Conservation (phyloP, 179 eudicot species). For the Camellia oleifera region DNA sequence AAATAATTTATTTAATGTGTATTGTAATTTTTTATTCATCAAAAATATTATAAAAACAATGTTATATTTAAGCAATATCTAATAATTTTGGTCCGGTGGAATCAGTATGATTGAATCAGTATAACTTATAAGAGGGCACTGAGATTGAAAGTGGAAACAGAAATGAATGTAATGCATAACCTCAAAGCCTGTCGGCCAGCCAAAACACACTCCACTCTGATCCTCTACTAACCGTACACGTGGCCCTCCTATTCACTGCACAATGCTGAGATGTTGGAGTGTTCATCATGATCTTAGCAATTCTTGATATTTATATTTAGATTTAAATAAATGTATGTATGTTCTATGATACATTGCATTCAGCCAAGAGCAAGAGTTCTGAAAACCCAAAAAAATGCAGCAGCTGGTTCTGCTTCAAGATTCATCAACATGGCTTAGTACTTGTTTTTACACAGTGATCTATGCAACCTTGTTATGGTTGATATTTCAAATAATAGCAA, state of each 20-base stretch:
- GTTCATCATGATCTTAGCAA: too few species aligned
- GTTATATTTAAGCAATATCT: too few species aligned
- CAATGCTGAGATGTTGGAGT: not conserved
- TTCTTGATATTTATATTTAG: too few species aligned
- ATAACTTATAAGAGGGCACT: not conserved
- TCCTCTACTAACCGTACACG: not conserved
- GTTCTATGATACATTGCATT: not conserved
- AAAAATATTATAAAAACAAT: too few species aligned
- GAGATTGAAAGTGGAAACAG: not conserved
- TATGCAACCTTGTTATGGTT: constrained; percentile 12
- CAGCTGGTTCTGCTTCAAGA: not conserved
- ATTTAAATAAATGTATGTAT: too few species aligned
- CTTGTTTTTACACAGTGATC: not conserved
- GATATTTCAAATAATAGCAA: not conserved
- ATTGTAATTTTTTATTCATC: too few species aligned
- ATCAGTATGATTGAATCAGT: not conserved
- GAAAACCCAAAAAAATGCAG: not conserved
- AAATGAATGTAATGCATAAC: not conserved
- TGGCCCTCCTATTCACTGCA: not conserved
- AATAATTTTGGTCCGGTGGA: not conserved
- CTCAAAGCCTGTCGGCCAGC: constrained; percentile 12
- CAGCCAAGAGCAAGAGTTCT: too few species aligned
- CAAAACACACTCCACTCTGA: not conserved
- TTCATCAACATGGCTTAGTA: not conserved
- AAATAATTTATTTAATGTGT: too few species aligned